Percentiles rank a stretch among this genome's conserved stretches.
Conservation (phyloP, 192 early-diverging fungal genomes). For the Rhizoclosmatium globosum region DNA sequence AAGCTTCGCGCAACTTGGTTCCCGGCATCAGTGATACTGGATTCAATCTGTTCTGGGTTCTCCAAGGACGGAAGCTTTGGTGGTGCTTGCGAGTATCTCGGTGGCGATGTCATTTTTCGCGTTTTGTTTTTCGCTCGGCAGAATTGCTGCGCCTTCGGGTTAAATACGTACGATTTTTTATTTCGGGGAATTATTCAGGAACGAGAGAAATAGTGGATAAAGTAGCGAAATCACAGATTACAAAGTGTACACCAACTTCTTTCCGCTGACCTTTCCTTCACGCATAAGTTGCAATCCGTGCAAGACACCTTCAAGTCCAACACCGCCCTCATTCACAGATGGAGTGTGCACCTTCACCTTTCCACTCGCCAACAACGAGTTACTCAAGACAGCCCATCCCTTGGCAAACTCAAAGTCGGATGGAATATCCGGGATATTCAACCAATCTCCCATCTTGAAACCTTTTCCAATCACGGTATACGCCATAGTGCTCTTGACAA, state of each 20-base stretch:
- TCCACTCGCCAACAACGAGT: slow-evolving; percentile 35
- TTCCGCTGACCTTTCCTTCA: slow-evolving; percentile 42
- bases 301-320: slow-evolving; percentile 29
- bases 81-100: no score
- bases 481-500: slow-evolving; percentile 32
- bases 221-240: no score
- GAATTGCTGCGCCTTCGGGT: no score
- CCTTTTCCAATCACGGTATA: slow-evolving; percentile 43
- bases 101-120: no score
- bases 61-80: no score
- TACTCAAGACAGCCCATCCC: slow-evolving; percentile 31
- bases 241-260: slow-evolving; percentile 42
- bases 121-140: no score
- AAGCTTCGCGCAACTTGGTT: no score
- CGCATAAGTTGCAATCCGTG: slow-evolving; percentile 40
- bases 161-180: no score
- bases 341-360: slow-evolving; percentile 40
- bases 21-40: no score
- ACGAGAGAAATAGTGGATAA: no score
- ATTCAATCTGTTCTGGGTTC: no score
- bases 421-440: slow-evolving; percentile 4
- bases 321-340: slow-evolving; percentile 16
- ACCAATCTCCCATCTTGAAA: slow-evolving; percentile 14
- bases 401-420: slow-evolving; percentile 35
- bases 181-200: no score